Evolutionary conservation across 495 filamentous ascomycete genomes (phyloP), one percentile per base, ranked within the genome.

Genomic region (Penicillium lagena): DNA sequence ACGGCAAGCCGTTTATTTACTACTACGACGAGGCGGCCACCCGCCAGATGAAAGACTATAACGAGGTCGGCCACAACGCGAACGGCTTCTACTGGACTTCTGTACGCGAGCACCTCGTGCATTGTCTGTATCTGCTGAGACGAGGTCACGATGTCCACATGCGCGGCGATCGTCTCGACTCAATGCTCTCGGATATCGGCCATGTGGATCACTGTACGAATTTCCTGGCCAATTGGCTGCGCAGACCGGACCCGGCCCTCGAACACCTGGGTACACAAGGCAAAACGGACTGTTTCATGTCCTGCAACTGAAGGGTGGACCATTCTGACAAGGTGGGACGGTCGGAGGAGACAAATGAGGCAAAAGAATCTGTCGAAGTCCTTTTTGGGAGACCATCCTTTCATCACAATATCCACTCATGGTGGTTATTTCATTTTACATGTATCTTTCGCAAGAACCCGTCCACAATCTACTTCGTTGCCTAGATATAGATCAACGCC

Each of bases 171-270:
- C 49, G 44, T 7, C 35, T 51, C 17, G 49, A 51, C 33, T 42
- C 33, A 14, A 51, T 51, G 44, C 30, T 51, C 30, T 34, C 29
- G 1, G 49, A 51, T 43, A 40, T 51, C 13, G 49, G 47, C 6
- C 49, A 51, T 43, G 49, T 51, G 37, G 49, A 51, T 33, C 49
- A 51, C 17, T 51, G 49, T 40, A 51, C 44, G 1, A 35, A 51
- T 7, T 47, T 51, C 40, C 3, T 51, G 43, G 49, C 49, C 22
- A 35, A 51, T 30, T 51, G 36, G 39, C 12, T 51, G 22, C 35
- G 49, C 14, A 46, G 49, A 40, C 43, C 44, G 11, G 43, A 51
- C 36, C 44, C 44, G 1, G 44, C 15, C 1, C 28, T 47, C 27
- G 49, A 51, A 0, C 14, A 35, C 11, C 11, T 51, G 11, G 49